Evolutionary conservation across 2,329 filamentous ascomycete genomes (phyloP).

Genomic region (Trichoderma sp.): DNA sequence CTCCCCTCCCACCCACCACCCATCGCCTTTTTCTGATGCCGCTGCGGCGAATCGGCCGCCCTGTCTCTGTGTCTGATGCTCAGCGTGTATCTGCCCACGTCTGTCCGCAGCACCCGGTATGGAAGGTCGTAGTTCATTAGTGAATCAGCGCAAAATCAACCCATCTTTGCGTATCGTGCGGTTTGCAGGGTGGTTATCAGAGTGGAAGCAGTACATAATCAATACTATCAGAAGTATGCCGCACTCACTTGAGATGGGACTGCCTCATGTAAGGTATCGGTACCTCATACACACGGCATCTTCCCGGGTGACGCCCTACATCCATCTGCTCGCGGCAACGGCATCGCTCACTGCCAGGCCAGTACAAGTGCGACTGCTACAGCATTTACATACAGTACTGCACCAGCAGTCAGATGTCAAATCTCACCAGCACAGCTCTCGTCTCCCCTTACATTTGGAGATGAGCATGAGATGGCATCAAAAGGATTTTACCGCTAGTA

Average conservation of each 20-base stretch:
- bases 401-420: not conserved
- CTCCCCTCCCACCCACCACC: not conserved
- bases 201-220: not conserved
- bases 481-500: not conserved
- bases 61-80: not conserved
- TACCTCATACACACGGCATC: not conserved
- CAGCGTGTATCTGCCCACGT: not conserved
- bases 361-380: not conserved
- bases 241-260: no score
- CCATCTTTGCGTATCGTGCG: not conserved
- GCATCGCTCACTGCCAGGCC: no score
- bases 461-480: not conserved
- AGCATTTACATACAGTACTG: no score
- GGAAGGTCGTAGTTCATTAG: slow-evolving; percentile 20
- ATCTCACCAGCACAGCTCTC: not conserved
- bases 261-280: no score
- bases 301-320: not conserved
- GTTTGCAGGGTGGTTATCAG: not conserved
- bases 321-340: not conserved
- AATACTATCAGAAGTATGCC: not conserved
- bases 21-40: not conserved
- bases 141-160: not conserved
- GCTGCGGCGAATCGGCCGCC: not conserved
- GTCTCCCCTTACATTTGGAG: not conserved
- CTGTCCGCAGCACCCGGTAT: slow-evolving; percentile 12